A percentile compares a stretch with the other conserved stretches of the same genome.
Conservation (phyloP, 495 filamentous ascomycete genomes). For the Platismatia glauca region DNA sequence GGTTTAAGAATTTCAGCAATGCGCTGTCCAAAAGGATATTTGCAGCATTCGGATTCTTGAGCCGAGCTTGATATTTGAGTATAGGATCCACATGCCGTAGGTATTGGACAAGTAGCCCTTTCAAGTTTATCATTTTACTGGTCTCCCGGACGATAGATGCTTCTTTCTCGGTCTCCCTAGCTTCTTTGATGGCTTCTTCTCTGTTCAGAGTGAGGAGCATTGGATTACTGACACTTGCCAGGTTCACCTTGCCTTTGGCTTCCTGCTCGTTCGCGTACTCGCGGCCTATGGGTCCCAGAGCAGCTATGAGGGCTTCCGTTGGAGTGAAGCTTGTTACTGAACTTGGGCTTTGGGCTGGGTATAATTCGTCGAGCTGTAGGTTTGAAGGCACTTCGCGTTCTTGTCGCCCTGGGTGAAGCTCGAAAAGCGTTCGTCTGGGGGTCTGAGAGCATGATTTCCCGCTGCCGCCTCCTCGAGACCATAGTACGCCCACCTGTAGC, state of each 20-base stretch:
- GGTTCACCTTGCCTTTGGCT: conserved; percentile 6
- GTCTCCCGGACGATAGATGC: conserved; percentile 13
- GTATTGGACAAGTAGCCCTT: conserved; percentile 35
- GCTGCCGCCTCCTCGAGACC: not conserved
- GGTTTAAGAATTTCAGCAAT: conserved; percentile 33
- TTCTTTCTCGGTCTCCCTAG: conserved; percentile 10
- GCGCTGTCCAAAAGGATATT: conserved; percentile 22
- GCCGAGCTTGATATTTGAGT: conserved; percentile 19
- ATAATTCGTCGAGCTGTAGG: conserved; percentile 7
- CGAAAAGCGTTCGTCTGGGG: conserved; percentile 14
- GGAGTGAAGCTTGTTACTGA: conserved; percentile 24
- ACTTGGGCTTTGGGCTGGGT: not conserved
- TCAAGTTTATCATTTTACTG: conserved; percentile 25
- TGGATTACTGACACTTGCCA: conserved; percentile 7
- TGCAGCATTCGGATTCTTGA: not conserved
- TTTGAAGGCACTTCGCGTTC: conserved; percentile 4
- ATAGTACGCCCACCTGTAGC: not conserved
- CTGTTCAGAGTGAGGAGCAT: not conserved
- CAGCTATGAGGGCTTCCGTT: conserved; percentile 31
- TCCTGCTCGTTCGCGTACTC: conserved; percentile 17
- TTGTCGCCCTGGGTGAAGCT: conserved; percentile 19
- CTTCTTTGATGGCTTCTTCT: conserved; percentile 13
- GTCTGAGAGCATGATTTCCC: not conserved
- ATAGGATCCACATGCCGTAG: conserved; percentile 33
- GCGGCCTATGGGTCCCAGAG: conserved; percentile 28